phyloP scores from a whole-genome alignment of 2,329 filamentous ascomycete genomes.

The Pseudogymnoascus sp. region DNA sequence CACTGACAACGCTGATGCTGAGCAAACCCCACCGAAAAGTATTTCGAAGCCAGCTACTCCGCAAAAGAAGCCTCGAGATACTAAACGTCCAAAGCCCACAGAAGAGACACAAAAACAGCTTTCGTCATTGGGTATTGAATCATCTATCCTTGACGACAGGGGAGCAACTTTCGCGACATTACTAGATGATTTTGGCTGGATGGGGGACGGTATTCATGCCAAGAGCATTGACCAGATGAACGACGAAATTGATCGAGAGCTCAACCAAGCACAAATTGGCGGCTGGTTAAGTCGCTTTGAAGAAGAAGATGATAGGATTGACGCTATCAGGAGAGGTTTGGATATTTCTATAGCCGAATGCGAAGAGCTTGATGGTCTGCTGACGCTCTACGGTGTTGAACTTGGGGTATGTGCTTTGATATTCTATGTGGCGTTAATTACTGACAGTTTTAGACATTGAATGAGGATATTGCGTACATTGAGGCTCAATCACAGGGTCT shows the following conservation, averaged over 20 bases:
- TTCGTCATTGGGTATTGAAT: slow-evolving; percentile 62
- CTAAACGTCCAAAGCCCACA: slow-evolving; percentile 25
- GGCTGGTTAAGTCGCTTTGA: slow-evolving; percentile 81
- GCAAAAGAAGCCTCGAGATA: slow-evolving; percentile 12
- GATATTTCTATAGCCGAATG: slow-evolving; percentile 91
- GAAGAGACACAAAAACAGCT: slow-evolving; percentile 29
- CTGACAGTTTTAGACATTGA: slow-evolving; percentile 60
- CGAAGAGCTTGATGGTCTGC: slow-evolving; percentile 87
- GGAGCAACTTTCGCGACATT: slow-evolving; percentile 76
- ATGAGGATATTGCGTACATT: slow-evolving; percentile 94
- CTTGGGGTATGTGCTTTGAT: slow-evolving; percentile 59
- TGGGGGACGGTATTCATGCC: slow-evolving; percentile 66
- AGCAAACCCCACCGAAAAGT: slow-evolving; percentile 27
- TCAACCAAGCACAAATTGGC: slow-evolving; percentile 84
- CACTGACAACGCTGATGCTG: slow-evolving; percentile 26
- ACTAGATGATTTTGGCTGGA: slow-evolving; percentile 84
- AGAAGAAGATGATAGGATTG: slow-evolving; percentile 83
- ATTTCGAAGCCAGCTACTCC: slow-evolving; percentile 30
- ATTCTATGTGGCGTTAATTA: slow-evolving; percentile 12
- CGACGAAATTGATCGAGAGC: slow-evolving; percentile 74
- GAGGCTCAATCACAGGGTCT: slow-evolving; percentile 95
- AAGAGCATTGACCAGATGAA: slow-evolving; percentile 76
- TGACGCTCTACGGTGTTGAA: slow-evolving; percentile 93
- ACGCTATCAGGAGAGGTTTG: slow-evolving; percentile 76
- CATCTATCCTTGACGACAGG: slow-evolving; percentile 65